phyloP scores from a whole-genome alignment of 257 asterid genomes.

The Hygrophila difformis region DNA sequence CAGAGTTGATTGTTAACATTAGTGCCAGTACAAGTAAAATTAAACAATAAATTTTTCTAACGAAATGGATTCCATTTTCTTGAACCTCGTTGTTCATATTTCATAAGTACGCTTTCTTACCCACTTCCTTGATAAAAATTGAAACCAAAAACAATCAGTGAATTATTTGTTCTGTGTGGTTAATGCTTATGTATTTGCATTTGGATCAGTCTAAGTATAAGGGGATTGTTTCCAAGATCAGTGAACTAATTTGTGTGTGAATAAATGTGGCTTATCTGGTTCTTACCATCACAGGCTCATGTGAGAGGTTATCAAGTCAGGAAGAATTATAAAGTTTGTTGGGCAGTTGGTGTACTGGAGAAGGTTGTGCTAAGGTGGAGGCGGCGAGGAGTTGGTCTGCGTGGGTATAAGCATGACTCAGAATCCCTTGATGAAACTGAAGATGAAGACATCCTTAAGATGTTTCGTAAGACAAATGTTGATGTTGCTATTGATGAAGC shows the following conservation, averaged over 20 bases:
- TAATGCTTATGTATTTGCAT: no score
- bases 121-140: no score
- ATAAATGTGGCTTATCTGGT: neutral
- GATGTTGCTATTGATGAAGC: conserved; percentile 82
- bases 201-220: no score
- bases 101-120: no score
- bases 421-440: conserved; percentile 47
- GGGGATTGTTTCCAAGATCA: no score
- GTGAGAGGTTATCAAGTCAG: conserved; percentile 92
- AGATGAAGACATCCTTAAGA: conserved; percentile 74
- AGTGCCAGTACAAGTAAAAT: no score
- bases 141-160: no score
- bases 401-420: conserved; percentile 59
- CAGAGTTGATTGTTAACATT: no score
- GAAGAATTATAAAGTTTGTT: conserved; percentile 63
- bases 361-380: conserved; percentile 91
- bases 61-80: no score
- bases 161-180: no score
- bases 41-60: no score
- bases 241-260: neutral
- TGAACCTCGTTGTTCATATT: no score
- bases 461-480: conserved; percentile 77
- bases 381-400: conserved; percentile 70
- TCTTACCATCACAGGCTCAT: conserved; percentile 58
- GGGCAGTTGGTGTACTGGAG: conserved; percentile 94